A percentile compares a stretch with the other conserved stretches of the same genome.
phyloP scores from a whole-genome alignment of 495 filamentous ascomycete species.

The Neurospora sp. region DNA sequence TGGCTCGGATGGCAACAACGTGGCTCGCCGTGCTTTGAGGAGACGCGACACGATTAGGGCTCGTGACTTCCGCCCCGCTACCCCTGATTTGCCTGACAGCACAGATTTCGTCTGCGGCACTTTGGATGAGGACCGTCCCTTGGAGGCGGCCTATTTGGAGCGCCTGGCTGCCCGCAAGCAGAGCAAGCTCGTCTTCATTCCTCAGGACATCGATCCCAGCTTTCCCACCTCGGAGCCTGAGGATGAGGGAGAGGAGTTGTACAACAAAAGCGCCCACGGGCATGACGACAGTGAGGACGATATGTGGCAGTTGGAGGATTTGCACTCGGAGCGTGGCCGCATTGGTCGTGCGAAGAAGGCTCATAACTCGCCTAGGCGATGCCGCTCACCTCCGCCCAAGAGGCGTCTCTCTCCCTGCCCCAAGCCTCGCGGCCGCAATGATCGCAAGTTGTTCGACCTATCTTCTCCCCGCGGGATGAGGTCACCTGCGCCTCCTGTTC shows the following conservation, averaged over 20 bases:
- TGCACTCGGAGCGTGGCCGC: slow-evolving; percentile 29
- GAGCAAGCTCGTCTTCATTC: slow-evolving; percentile 65
- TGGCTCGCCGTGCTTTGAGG: slow-evolving; percentile 12
- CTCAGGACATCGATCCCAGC: slow-evolving; percentile 95
- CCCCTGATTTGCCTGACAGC: slow-evolving; percentile 85
- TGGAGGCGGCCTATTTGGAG: slow-evolving; percentile 86
- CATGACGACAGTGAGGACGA: slow-evolving; percentile 47
- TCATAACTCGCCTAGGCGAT: slow-evolving; percentile 31
- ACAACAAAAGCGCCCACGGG: slow-evolving; percentile 29
- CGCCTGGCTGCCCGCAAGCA: slow-evolving; percentile 71
- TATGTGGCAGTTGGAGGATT: slow-evolving; percentile 48
- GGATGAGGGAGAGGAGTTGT: slow-evolving; percentile 55
- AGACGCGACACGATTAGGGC: slow-evolving; percentile 27
- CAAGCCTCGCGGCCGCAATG: slow-evolving; percentile 35
- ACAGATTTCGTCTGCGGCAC: slow-evolving; percentile 98
- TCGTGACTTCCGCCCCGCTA: slow-evolving; percentile 52
- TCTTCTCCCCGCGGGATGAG: slow-evolving; percentile 61
- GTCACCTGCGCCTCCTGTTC: slow-evolving; percentile 46
- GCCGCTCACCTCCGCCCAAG: slow-evolving; percentile 38
- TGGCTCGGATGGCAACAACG: slow-evolving; percentile 13
- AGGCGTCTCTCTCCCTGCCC: slow-evolving; percentile 38
- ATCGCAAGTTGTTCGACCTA: slow-evolving; percentile 52
- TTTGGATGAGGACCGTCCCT: slow-evolving; percentile 85
- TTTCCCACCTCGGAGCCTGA: slow-evolving; percentile 92
- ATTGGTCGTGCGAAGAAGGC: slow-evolving; percentile 27